Evolutionary conservation across 164 flowering plant genomes (phyloP).

Genomic region (Berberis thunbergii): DNA sequence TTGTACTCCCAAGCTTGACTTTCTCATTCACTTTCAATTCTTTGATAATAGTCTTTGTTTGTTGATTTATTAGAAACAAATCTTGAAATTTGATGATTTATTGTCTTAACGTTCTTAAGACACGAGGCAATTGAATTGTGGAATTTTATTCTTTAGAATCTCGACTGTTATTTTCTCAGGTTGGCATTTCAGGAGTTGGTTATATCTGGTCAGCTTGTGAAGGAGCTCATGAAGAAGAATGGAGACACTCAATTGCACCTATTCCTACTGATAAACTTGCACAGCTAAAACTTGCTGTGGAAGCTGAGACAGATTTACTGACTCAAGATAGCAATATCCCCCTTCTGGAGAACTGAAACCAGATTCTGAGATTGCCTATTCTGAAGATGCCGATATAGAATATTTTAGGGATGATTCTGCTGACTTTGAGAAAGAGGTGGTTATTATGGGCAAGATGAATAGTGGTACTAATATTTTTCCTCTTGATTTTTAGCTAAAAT

Average conservation of each 20-base stretch:
- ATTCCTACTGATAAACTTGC: slow-evolving; percentile 62
- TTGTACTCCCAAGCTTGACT: too few species aligned
- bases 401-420: slow-evolving; percentile 39
- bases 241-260: slow-evolving; percentile 94
- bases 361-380: slow-evolving; percentile 30
- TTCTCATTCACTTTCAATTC: too few species aligned
- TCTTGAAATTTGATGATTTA: too few species aligned
- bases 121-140: not conserved
- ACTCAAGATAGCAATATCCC: slow-evolving; percentile 37
- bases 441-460: not conserved
- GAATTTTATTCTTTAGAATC: not conserved
- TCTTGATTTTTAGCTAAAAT: not conserved
- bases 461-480: not conserved
- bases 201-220: slow-evolving; percentile 78
- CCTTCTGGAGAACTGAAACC: slow-evolving; percentile 60
- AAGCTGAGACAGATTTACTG: slow-evolving; percentile 42
- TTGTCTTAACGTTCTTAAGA: too few species aligned
- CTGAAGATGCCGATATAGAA: slow-evolving; percentile 45
- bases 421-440: slow-evolving; percentile 87
- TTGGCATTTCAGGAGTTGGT: slow-evolving; percentile 78
- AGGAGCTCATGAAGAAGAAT: slow-evolving; percentile 80
- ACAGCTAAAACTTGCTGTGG: slow-evolving; percentile 24
- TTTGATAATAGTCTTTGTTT: too few species aligned
- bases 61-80: too few species aligned
- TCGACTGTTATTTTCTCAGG: slow-evolving; percentile 29